Conservation (phyloP, 352 stramenopile genomes). For the Phytophthora pisi region DNA sequence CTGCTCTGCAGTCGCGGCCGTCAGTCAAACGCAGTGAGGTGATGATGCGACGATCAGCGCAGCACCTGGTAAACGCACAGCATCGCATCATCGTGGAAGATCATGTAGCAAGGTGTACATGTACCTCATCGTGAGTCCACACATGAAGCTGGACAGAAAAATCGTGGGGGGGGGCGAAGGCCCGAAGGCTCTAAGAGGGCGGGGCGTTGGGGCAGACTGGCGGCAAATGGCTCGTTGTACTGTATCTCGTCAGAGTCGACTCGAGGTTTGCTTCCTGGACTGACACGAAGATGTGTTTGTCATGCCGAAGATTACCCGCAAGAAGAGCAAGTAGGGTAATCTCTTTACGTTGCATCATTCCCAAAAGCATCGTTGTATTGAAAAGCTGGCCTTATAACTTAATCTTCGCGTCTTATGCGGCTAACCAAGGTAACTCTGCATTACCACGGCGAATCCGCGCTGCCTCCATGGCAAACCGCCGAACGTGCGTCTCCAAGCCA, state of each 20-base stretch:
- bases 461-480: slow-evolving; percentile 42
- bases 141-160: background rate
- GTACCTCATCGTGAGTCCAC: background rate
- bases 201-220: no score
- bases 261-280: no score
- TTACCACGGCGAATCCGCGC: slow-evolving; percentile 1
- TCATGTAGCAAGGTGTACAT: background rate
- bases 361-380: no score
- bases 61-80: background rate
- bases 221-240: no score
- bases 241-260: no score
- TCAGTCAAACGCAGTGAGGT: background rate
- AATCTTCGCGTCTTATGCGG: background rate
- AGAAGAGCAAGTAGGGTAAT: no score
- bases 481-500: slow-evolving; percentile 33
- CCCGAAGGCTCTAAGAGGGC: no score
- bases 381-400: background rate
- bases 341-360: no score
- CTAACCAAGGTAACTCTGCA: background rate
- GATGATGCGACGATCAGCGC: background rate
- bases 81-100: background rate
- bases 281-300: no score
- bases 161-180: background rate
- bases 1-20: no score
- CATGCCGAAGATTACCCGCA: no score